Base-by-base conservation (phyloP, 2,329 filamentous ascomycete genomes). In the Neopestalotiopsis sp. region DNA sequence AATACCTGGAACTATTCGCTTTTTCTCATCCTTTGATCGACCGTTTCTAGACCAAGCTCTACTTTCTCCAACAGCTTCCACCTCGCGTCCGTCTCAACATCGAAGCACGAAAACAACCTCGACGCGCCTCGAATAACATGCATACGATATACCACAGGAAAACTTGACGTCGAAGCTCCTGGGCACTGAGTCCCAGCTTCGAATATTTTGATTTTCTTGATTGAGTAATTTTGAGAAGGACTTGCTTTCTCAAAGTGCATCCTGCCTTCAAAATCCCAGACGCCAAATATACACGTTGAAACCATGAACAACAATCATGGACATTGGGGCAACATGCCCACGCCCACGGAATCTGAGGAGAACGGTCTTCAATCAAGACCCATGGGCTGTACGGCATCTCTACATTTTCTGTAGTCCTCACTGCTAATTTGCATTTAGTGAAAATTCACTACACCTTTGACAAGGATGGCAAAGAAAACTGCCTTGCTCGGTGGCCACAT, bases 401-500 rank as follows among this genome's bases (percentile, higher is more conserved):
- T 32, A 59, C 12, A 34, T 57, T 20, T 61, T n/a, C 12, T 34
- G 32, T 7, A 13, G 20, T 65, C 69, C 65, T 24, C 67, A 69
- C 68, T 30, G 72, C 75, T 78, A 67, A 78, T 70, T 45, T 69
- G 30, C 66, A 20, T 70, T 57, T 80, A 97, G 95, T 98, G 81
- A 98, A 98, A 86, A 92, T 98, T 64, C 91, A 97, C 70, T 99
- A 98, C 82, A 97, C 94, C 40, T 98, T 98, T 82, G 95, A 98
- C 80, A 91, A 91, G 77, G 91, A 95, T 73, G 92, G 90, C 82
- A 94, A 94, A 81, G 91, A 94, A 72, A 95, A 95, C 78, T 98
- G 94, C 81, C 87, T 99, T 64, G 95, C 95, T 69, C 89, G 95
- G 75, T 92, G 94, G 85, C 92, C 94, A 20, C 91, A 95, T 69